Base-by-base conservation (phyloP, 2,329 filamentous ascomycete species). In the Fonsecaea erecta region DNA sequence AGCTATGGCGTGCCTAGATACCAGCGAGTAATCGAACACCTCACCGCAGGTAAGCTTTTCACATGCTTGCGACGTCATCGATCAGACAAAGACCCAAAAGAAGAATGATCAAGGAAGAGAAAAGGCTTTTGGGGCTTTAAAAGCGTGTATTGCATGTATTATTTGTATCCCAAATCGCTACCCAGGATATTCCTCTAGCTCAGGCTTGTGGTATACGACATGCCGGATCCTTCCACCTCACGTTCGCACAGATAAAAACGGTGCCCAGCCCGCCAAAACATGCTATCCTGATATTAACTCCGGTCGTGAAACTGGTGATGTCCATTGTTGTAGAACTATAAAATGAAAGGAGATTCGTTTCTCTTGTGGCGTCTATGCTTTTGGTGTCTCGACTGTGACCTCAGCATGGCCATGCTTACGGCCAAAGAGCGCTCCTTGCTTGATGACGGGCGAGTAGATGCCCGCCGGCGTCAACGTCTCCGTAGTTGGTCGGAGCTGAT, bases 401-500 rank as follows among this genome's bases (percentile, higher is more conserved):
- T 46, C 32, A 28, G 58, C 46, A 26, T 48, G 28, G 53, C 35
- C 40, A 34, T 59, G 56, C 30, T 61, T 61, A 62, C 65, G 57
- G 43, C 57, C 40, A 56, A 67, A 68, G 43, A 70, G 54, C 26
- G 61, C 32, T 5, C 63, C 65, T 35, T 60, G 53, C 62, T 68
- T 64, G 55, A 70, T 64, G 63, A 68, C 52, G 32, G 70, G 70
- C 8, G 53, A 26, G 46, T 68, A 72, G 64, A 72, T 66, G 43
- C 68, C 61, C 32, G 58, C 63, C 18, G 67, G 67, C 3, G 60
- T 64, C 53, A 66, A 43, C 11, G 63, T 28, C 57, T 66, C 58
- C 12, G 63, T 59, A 37, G 64, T 68, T 52, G 69, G 69, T 46
- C 64, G 58, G 40, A 72, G 60, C 56, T 68, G 55, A 43, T 69